Conservation (phyloP, 148 eudicot genomes). For the Drosera capensis region DNA sequence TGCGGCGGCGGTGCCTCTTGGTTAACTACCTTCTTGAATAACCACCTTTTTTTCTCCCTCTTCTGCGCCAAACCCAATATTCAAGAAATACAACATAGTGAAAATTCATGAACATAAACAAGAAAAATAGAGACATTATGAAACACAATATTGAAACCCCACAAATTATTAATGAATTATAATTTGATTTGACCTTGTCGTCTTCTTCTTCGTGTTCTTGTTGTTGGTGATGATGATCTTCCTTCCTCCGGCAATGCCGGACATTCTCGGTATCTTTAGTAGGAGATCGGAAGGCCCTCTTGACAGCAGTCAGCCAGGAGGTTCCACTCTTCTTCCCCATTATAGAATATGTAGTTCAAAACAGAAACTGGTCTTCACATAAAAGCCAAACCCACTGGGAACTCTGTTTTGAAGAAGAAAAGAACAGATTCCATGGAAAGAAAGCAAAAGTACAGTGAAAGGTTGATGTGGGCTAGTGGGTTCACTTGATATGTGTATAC, state of each 20-base stretch:
- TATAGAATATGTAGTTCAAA: too few species aligned
- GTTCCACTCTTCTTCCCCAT: constrained; percentile 16
- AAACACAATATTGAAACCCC: background rate
- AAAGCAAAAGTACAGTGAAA: too few species aligned
- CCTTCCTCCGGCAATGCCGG: constrained; percentile 10
- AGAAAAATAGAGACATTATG: background rate
- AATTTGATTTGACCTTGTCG: constrained; percentile 13
- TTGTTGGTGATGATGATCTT: constrained; percentile 9
- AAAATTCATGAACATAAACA: background rate
- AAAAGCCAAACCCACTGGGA: too few species aligned
- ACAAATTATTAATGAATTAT: background rate
- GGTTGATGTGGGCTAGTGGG: too few species aligned
- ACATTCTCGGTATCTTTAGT: constrained; percentile 14
- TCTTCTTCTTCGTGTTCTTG: constrained; percentile 16
- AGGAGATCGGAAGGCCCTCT: constrained; percentile 40
- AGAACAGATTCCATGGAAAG: too few species aligned
- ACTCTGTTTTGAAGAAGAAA: too few species aligned
- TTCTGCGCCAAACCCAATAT: constrained; percentile 13
- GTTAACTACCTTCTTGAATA: constrained; percentile 19
- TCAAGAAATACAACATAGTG: background rate
- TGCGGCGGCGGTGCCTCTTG: constrained; percentile 6
- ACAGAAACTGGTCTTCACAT: too few species aligned
- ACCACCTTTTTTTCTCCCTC: constrained; percentile 30
- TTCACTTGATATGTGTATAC: too few species aligned
- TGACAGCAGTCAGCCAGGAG: constrained; percentile 39